Evolutionary conservation across 2,329 filamentous ascomycete species (phyloP).

Genomic region (Fusarium duplospermum): DNA sequence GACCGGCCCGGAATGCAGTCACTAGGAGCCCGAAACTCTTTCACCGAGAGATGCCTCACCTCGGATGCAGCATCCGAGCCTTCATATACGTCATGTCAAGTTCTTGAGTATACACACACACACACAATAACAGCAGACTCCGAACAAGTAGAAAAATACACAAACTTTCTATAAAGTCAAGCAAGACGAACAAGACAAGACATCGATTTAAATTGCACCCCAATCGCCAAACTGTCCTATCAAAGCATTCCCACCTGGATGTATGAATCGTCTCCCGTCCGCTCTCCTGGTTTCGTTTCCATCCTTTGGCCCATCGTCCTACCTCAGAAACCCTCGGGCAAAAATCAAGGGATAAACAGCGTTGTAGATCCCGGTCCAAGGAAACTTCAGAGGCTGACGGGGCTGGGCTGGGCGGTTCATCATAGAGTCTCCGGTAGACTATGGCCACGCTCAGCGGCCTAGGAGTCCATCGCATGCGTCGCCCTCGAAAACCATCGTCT

Average conservation of each 20-base stretch:
- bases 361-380: slow-evolving; percentile 43
- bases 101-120: not conserved
- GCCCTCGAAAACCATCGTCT: slow-evolving; percentile 25
- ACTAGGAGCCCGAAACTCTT: not conserved
- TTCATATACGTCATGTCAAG: not conserved
- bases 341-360: slow-evolving; percentile 42
- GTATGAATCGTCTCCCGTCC: slow-evolving; percentile 50
- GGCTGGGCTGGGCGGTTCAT: slow-evolving; percentile 25
- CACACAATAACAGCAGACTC: not conserved
- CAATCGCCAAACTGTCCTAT: slow-evolving; percentile 65
- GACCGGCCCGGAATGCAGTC: not conserved
- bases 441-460: slow-evolving; percentile 20
- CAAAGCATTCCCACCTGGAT: slow-evolving; percentile 55
- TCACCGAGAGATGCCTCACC: not conserved
- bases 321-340: slow-evolving; percentile 21
- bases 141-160: slow-evolving; percentile 14
- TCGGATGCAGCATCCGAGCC: not conserved
- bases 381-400: slow-evolving; percentile 29
- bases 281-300: slow-evolving; percentile 14
- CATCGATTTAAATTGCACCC: slow-evolving; percentile 60
- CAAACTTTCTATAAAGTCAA: slow-evolving; percentile 28
- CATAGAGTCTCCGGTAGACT: slow-evolving; percentile 13
- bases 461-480: slow-evolving; percentile 19
- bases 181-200: slow-evolving; percentile 40
- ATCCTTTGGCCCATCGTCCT: slow-evolving; percentile 14